Conservation (phyloP, 1,139 yeast species). For the Kluyveromyces marxianus region DNA sequence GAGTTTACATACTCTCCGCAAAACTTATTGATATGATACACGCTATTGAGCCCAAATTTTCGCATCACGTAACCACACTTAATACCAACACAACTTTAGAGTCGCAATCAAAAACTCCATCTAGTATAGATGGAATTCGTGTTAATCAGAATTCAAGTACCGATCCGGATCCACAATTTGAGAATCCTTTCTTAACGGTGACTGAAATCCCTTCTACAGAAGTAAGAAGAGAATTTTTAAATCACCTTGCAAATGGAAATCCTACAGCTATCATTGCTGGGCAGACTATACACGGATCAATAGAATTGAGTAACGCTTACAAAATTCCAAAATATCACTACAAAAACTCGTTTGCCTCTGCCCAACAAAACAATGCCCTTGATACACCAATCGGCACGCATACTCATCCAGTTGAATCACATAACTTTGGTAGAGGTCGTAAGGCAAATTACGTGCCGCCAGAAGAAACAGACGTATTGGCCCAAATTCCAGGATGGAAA, state of each 20-base stretch:
- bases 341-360: constrained; percentile 26
- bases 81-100: too few species aligned
- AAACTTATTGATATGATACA: constrained; percentile 13
- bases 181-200: constrained; percentile 21
- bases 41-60: constrained; percentile 9
- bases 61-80: too few species aligned
- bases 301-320: constrained; percentile 32
- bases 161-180: constrained; percentile 12
- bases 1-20: constrained; percentile 31
- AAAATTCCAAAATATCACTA: constrained; percentile 33
- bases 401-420: constrained; percentile 6
- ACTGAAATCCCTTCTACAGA: constrained; percentile 26
- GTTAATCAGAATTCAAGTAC: not conserved
- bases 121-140: too few species aligned
- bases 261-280: constrained; percentile 31
- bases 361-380: constrained; percentile 27
- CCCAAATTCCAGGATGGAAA: constrained; percentile 30
- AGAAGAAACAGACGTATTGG: constrained; percentile 6
- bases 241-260: constrained; percentile 21
- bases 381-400: constrained; percentile 23
- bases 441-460: not conserved
- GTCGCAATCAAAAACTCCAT: too few species aligned
- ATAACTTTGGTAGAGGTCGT: constrained; percentile 5
- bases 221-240: constrained; percentile 19
- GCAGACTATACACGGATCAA: constrained; percentile 33